Evolutionary conservation across 257 asterid species (phyloP).

Genomic region (Nicotiana paniculata): DNA sequence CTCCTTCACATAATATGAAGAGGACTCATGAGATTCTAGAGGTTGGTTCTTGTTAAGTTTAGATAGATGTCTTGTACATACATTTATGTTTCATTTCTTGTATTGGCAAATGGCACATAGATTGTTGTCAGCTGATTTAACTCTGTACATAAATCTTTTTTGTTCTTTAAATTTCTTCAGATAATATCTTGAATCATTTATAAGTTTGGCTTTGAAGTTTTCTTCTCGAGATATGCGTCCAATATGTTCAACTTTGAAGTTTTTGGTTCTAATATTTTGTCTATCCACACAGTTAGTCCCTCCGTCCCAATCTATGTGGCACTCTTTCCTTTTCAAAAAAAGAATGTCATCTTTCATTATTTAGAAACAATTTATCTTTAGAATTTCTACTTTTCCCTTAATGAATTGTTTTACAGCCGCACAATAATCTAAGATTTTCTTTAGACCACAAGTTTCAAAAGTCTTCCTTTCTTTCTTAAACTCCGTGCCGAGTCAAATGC

Average conservation of each 20-base stretch:
- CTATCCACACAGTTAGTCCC: not conserved
- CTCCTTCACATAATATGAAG: slow-evolving; percentile 74
- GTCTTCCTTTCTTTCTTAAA: too few species aligned
- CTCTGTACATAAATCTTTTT: too few species aligned
- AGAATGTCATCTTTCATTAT: too few species aligned
- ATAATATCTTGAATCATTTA: not conserved
- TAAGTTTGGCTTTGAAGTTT: not conserved
- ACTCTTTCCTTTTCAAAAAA: too few species aligned
- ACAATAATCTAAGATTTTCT: too few species aligned
- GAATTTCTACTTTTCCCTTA: too few species aligned
- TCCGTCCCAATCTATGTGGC: too few species aligned
- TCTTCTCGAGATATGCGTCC: not conserved
- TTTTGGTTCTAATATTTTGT: not conserved
- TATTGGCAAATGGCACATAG: not conserved
- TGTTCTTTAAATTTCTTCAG: not conserved
- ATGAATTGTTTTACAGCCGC: too few species aligned
- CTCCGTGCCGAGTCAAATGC: too few species aligned
- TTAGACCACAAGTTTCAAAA: too few species aligned
- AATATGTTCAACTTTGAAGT: not conserved
- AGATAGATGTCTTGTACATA: not conserved
- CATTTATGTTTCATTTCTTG: not conserved
- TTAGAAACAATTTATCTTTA: too few species aligned
- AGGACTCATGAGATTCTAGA: slow-evolving; percentile 78
- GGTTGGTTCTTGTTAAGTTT: slow-evolving; percentile 33
- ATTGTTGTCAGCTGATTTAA: not conserved